phyloP scores from a whole-genome alignment of 495 filamentous ascomycete genomes.

The Aspergillus biplanus region DNA sequence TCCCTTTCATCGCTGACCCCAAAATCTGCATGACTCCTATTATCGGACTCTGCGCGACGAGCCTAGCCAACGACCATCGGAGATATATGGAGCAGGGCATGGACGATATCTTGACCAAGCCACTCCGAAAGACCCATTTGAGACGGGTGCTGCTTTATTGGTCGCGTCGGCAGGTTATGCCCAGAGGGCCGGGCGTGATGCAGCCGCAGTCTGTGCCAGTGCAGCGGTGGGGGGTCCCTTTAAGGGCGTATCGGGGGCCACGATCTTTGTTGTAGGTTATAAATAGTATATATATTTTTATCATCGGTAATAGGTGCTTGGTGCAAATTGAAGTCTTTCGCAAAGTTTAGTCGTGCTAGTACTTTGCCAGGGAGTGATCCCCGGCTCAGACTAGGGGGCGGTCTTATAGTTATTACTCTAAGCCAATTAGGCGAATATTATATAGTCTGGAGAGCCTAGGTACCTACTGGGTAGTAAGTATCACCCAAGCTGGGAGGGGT shows the following conservation, averaged over 20 bases:
- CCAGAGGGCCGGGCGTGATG: not conserved
- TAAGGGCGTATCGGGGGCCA: conserved; percentile 2
- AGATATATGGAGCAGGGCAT: conserved; percentile 4
- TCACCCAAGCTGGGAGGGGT: not conserved
- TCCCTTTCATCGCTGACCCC: conserved; percentile 13
- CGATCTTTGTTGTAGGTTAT: conserved; percentile 3
- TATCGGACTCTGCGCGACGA: conserved; percentile 3
- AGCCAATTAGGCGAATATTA: not conserved
- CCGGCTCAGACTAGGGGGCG: not conserved
- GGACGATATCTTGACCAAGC: conserved; percentile 9
- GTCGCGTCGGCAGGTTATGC: conserved; percentile 3
- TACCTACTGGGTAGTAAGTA: not conserved
- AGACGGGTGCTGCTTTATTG: conserved; percentile 7
- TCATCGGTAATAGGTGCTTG: not conserved
- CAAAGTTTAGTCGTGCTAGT: not conserved
- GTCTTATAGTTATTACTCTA: not conserved
- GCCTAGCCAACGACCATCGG: not conserved
- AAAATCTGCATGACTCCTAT: conserved; percentile 7
- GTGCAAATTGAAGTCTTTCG: not conserved
- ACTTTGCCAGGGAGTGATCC: not conserved
- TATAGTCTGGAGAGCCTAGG: not conserved
- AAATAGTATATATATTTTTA: not conserved
- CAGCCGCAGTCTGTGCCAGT: not conserved
- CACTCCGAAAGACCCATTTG: conserved; percentile 18
- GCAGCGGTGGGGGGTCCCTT: not conserved